These are phyloP conservation scores for Choanephora cucurbitarum DNA, from an alignment of 371 early-diverging fungal genomes.

Conservation along the genomic window DNA sequence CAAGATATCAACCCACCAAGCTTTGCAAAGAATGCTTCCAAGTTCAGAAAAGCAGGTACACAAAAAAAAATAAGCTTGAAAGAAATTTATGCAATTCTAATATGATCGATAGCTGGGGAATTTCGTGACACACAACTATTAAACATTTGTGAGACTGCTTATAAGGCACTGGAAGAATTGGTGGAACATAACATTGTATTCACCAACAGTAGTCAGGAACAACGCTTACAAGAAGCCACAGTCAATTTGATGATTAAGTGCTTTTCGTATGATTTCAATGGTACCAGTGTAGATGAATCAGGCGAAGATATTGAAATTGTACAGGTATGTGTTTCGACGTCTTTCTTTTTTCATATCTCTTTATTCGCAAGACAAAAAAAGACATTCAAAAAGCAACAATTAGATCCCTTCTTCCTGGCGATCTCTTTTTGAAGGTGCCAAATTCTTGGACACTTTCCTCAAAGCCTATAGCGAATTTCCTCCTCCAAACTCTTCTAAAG, in stretches of 20 bases:
- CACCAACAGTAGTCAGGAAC: conserved; percentile 50
- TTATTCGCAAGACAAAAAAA: conserved; percentile 25
- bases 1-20: conserved; percentile 67
- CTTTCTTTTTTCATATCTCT: too few species aligned
- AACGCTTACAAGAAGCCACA: conserved; percentile 60
- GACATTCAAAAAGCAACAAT: not conserved
- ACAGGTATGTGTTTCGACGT: too few species aligned
- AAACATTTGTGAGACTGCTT: conserved; percentile 69
- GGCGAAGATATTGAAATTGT: conserved; percentile 81
- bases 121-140: conserved; percentile 83
- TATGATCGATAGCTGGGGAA: conserved; percentile 75
- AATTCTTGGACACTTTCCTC: conserved; percentile 73
- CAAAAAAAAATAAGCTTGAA: not conserved
- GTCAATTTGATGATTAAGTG: conserved; percentile 71
- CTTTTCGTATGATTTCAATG: conserved; percentile 85
- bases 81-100: conserved; percentile 1
- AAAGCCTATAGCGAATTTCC: conserved; percentile 65
- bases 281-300: conserved; percentile 83
- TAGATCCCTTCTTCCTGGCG: conserved; percentile 84
- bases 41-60: conserved; percentile 70
- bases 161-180: conserved; percentile 58
- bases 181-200: conserved; percentile 44
- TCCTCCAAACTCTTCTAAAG: conserved; percentile 59
- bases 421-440: conserved; percentile 65
- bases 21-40: conserved; percentile 61